Evolutionary conservation across 768 basidiomycete species (phyloP).

Genomic region (Holtermannia corniformis): DNA sequence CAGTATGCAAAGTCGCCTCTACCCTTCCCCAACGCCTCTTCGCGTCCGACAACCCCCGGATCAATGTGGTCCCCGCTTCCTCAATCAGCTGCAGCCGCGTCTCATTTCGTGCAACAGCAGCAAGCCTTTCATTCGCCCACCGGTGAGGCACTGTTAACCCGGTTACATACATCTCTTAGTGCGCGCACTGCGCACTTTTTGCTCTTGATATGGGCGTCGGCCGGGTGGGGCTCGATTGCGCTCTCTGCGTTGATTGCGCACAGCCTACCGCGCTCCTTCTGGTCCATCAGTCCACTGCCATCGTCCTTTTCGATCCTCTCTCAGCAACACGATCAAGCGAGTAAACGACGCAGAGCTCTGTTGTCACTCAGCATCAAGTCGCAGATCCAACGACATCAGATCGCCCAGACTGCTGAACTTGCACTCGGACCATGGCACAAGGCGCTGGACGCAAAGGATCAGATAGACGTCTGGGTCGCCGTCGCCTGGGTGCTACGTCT

Average conservation of each 20-base stretch:
- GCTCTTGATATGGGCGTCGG: constrained; percentile 28
- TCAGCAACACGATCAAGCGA: constrained; percentile 1
- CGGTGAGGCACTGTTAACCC: constrained; percentile 33
- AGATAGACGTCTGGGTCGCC: constrained; percentile 59
- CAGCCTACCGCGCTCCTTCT: constrained; percentile 24
- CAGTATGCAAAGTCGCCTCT: constrained; percentile 5
- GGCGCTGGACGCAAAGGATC: constrained; percentile 65
- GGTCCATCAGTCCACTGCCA: constrained; percentile 6
- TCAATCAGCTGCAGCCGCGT: constrained; percentile 44
- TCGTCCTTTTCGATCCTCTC: too few relatives aligned
- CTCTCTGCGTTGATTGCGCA: constrained; percentile 26
- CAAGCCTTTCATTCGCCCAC: constrained; percentile 6
- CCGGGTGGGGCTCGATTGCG: constrained; percentile 34
- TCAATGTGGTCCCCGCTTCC: constrained; percentile 29
- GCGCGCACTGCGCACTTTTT: constrained; percentile 28
- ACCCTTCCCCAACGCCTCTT: constrained; percentile 23
- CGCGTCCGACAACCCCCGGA: constrained; percentile 21
- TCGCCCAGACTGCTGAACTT: constrained; percentile 57
- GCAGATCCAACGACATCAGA: constrained; percentile 58
- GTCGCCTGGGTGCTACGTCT: constrained; percentile 67
- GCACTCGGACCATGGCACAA: constrained; percentile 81
- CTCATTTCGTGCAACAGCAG: constrained; percentile 29
- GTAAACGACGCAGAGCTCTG: constrained; percentile 10
- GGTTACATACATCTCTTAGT: constrained; percentile 25
- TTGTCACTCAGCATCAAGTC: constrained; percentile 49